Conservation (phyloP, 805 yeast species). For the Ogataea nitratoaversa region DNA sequence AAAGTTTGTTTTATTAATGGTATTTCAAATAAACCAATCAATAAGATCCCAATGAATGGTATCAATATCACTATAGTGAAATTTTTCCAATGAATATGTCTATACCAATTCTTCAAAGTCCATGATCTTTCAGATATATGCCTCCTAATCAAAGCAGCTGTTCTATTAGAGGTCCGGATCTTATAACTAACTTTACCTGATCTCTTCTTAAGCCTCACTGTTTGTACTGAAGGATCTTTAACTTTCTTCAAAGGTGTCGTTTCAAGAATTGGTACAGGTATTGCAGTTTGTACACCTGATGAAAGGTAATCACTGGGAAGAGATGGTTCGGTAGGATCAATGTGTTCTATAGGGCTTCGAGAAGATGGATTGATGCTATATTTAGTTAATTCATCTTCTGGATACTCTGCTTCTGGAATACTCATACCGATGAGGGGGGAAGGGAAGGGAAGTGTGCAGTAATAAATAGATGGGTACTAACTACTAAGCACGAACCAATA, state of each 20-base stretch:
- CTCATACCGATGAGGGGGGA: slow-evolving; percentile 11
- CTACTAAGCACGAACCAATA: no score
- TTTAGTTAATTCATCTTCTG: slow-evolving; percentile 25
- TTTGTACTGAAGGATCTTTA: slow-evolving; percentile 1
- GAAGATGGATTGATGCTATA: slow-evolving; percentile 9
- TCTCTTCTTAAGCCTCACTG: slow-evolving; percentile 28
- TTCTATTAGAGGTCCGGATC: slow-evolving; percentile 16
- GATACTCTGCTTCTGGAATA: slow-evolving; percentile 29
- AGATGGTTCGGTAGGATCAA: background rate
- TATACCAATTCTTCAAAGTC: slow-evolving; percentile 68
- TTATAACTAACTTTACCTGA: slow-evolving; percentile 20
- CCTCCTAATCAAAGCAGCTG: slow-evolving; percentile 20
- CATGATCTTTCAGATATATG: slow-evolving; percentile 73
- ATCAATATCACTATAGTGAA: slow-evolving; percentile 49
- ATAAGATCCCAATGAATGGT: slow-evolving; percentile 38
- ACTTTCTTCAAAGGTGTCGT: background rate
- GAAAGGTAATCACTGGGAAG: background rate
- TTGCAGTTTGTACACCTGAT: no score
- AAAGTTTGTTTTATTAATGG: slow-evolving; percentile 33
- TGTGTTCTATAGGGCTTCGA: background rate
- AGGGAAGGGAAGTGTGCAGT: no score
- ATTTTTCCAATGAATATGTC: slow-evolving; percentile 75
- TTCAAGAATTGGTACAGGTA: no score
- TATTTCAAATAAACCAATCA: slow-evolving; percentile 5
- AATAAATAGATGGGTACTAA: no score